phyloP scores from a whole-genome alignment of 2,329 filamentous ascomycete genomes.

The Fusarium nodosum region DNA sequence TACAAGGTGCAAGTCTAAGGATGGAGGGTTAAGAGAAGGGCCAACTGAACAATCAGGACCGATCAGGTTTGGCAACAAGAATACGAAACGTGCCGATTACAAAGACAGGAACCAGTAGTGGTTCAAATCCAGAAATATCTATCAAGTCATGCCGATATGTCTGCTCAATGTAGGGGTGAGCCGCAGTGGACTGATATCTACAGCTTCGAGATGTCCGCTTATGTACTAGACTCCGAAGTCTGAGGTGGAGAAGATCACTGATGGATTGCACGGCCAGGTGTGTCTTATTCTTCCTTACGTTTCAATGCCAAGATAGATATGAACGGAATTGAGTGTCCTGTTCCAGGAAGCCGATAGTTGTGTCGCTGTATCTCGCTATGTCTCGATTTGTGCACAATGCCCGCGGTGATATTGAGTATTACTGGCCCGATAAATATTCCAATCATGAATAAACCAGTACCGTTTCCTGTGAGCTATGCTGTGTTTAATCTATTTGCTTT shows the following conservation, averaged over 20 bases:
- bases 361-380: accelerated
- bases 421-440: too few relatives aligned
- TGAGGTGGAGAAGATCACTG: conserved; percentile 3
- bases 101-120: neutral
- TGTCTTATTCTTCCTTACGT: neutral
- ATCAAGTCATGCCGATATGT: neutral
- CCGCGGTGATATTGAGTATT: accelerated
- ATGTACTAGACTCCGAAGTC: conserved; percentile 47
- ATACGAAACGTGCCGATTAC: conserved; percentile 12
- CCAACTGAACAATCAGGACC: neutral
- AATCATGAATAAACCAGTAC: neutral
- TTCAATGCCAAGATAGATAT: too few relatives aligned
- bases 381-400: too few relatives aligned
- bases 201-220: conserved; percentile 21
- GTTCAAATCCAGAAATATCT: neutral
- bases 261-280: neutral
- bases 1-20: neutral
- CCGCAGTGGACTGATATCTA: conserved; percentile 31
- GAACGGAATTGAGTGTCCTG: neutral
- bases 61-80: conserved; percentile 7
- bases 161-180: neutral
- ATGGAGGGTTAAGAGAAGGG: neutral
- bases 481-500: neutral
- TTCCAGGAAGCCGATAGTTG: too few relatives aligned
- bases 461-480: neutral